Evolutionary conservation across 2,329 filamentous ascomycete genomes (phyloP).

Genomic region (Daldinia eschscholtzii): DNA sequence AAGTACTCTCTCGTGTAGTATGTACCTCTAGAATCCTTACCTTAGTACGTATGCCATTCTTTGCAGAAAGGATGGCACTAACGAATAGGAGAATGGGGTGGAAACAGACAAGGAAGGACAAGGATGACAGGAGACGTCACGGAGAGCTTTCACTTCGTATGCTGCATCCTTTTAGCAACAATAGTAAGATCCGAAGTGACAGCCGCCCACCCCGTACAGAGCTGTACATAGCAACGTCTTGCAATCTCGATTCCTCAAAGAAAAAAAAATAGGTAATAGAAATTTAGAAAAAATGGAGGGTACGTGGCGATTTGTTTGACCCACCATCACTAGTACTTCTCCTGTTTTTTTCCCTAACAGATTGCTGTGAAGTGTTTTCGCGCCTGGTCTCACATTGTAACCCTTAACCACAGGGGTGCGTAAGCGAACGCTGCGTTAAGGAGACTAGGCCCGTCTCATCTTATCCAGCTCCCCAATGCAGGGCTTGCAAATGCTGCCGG

Average conservation of each 20-base stretch:
- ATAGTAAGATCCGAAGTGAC: constrained; percentile 10
- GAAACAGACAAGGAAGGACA: neutral
- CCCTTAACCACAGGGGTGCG: constrained; percentile 42
- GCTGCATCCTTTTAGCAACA: neutral
- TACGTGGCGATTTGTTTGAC: constrained; percentile 47
- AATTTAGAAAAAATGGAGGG: constrained; percentile 16
- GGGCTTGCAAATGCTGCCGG: constrained; percentile 32
- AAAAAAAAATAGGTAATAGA: neutral
- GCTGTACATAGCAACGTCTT: neutral
- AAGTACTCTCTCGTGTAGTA: neutral
- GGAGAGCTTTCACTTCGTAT: constrained; percentile 7
- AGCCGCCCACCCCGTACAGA: constrained; percentile 2
- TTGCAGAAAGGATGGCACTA: constrained; percentile 1
- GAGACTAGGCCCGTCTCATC: constrained; percentile 48
- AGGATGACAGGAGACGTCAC: neutral
- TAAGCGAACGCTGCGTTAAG: constrained; percentile 45
- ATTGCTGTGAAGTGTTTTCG: constrained; percentile 37
- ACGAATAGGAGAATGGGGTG: neutral
- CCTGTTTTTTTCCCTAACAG: constrained; percentile 46
- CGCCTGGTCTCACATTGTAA: constrained; percentile 47
- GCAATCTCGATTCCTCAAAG: constrained; percentile 29
- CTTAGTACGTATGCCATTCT: constrained; percentile 3
- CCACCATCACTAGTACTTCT: constrained; percentile 44
- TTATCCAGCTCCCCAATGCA: constrained; percentile 40
- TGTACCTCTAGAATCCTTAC: neutral